Conservation (phyloP, 257 asterid genomes). For the Scutellaria baicalensis region DNA sequence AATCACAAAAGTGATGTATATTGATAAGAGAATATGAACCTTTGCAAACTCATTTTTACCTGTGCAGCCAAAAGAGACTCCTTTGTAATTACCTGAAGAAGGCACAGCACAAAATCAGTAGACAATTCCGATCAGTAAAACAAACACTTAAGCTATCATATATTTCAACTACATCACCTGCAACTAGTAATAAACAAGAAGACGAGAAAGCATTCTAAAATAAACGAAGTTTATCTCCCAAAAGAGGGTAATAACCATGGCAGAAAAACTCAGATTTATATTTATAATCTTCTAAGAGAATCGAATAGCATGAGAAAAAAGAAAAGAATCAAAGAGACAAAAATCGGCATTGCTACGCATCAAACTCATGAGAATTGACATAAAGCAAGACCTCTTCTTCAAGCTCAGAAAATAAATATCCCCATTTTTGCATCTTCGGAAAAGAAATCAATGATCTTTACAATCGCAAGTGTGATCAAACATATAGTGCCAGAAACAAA, state of each 20-base stretch:
- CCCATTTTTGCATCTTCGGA: not conserved
- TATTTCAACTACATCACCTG: not conserved
- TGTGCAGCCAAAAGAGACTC: slow-evolving; percentile 88
- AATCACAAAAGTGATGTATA: not conserved
- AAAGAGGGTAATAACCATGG: too few relatives aligned
- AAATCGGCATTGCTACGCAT: not conserved
- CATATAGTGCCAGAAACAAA: not conserved
- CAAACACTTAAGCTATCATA: not conserved
- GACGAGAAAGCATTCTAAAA: not conserved
- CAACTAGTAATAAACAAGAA: not conserved
- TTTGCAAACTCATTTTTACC: slow-evolving; percentile 30
- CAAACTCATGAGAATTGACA: not conserved
- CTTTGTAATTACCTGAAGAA: slow-evolving; percentile 67
- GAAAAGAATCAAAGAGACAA: not conserved
- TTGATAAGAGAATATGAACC: not conserved
- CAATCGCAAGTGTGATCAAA: not conserved
- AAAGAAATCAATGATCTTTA: not conserved
- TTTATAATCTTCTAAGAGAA: not conserved
- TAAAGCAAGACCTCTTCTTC: not conserved
- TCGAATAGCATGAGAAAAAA: not conserved
- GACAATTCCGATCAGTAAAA: not conserved
- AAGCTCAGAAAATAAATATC: not conserved
- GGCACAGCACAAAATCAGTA: slow-evolving; percentile 8
- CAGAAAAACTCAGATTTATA: not conserved
- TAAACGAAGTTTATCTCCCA: too few relatives aligned